Conservation (phyloP, 345 rosid species). For the Populus davidiana region DNA sequence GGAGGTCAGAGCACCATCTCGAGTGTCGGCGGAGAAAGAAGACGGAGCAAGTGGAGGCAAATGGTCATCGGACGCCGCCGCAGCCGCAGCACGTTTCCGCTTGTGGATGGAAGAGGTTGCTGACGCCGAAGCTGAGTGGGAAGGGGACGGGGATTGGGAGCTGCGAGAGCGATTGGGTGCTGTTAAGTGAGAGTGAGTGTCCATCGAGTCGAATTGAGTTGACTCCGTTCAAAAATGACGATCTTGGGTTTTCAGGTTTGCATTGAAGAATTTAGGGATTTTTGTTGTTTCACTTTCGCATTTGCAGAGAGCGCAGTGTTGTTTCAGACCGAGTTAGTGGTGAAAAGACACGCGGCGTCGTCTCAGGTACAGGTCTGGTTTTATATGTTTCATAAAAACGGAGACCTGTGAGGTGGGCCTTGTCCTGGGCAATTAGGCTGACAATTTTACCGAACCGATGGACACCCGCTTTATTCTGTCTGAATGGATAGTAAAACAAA, state of each 20-base stretch:
- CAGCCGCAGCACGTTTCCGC: slow-evolving; percentile 73
- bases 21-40: slow-evolving; percentile 89
- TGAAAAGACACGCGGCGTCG: neutral
- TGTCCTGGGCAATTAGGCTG: neutral
- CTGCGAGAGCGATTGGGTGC: slow-evolving; percentile 88
- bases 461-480: too few relatives aligned
- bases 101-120: slow-evolving; percentile 91
- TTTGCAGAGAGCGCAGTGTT: neutral
- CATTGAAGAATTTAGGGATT: neutral
- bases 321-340: neutral
- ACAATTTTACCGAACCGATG: neutral
- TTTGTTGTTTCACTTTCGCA: neutral
- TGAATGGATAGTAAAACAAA: too few relatives aligned
- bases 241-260: slow-evolving; percentile 15
- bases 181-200: slow-evolving; percentile 62
- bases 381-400: neutral
- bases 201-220: slow-evolving; percentile 15
- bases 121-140: slow-evolving; percentile 96
- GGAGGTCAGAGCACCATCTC: slow-evolving; percentile 87
- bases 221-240: neutral
- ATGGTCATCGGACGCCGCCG: slow-evolving; percentile 69
- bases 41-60: slow-evolving; percentile 83
- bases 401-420: neutral
- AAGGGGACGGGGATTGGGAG: slow-evolving; percentile 87
- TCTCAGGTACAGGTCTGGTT: neutral